A percentile compares a stretch with the other conserved stretches of the same genome.
phyloP scores from a whole-genome alignment of 495 filamentous ascomycete genomes.

The Talaromyces ruber region DNA sequence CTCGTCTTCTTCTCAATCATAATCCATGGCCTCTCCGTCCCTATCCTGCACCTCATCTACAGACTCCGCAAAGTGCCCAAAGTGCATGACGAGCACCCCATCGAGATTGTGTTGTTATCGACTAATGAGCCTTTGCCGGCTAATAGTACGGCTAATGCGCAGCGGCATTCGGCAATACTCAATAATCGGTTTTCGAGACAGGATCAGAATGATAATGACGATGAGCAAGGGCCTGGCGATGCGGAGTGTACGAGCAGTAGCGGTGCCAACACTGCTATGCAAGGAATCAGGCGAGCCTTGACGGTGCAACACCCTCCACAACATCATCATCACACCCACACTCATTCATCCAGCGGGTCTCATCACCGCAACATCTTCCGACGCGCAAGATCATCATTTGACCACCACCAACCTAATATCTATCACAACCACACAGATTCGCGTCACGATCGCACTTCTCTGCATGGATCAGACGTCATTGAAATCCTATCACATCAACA shows the following conservation, averaged over 20 bases:
- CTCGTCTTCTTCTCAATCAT: constrained; percentile 51
- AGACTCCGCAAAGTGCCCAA: constrained; percentile 29
- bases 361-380: background rate
- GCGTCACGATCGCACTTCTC: background rate
- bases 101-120: constrained; percentile 39
- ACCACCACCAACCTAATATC: background rate
- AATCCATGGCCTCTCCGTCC: constrained; percentile 50
- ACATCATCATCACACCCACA: background rate
- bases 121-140: constrained; percentile 40
- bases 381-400: background rate
- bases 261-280: background rate
- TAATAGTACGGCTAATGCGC: constrained; percentile 34
- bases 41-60: constrained; percentile 40
- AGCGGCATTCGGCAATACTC: constrained; percentile 32
- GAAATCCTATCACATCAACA: background rate
- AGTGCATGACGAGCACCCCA: constrained; percentile 41
- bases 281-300: background rate
- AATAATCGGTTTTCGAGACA: constrained; percentile 50
- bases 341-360: background rate
- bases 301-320: background rate
- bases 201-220: constrained; percentile 4
- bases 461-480: background rate
- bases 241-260: background rate
- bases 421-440: background rate
- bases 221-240: constrained; percentile 1